A percentile compares a stretch with the other conserved stretches of the same genome.
These are phyloP conservation scores for Fusarium abutilonis DNA, from an alignment of 2,329 filamentous ascomycete genomes.

Conservation along the genomic window DNA sequence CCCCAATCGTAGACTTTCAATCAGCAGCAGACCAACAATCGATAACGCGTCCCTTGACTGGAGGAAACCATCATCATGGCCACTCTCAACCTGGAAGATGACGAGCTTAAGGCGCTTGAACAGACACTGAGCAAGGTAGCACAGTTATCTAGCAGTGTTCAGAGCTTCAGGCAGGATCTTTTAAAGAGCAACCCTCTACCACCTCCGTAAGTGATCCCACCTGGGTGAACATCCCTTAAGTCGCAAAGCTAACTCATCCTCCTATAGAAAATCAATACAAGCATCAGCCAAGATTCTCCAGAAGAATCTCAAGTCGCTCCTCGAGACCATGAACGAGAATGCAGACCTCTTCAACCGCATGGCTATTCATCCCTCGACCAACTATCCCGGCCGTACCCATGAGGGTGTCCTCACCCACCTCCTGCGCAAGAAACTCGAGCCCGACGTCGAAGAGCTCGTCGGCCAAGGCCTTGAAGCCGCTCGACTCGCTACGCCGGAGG, in stretches of 20 bases:
- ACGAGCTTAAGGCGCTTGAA: conserved; percentile 75
- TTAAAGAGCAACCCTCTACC: conserved; percentile 72
- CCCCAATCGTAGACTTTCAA: neutral
- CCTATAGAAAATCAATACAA: conserved; percentile 72
- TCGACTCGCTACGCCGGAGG: conserved; percentile 55
- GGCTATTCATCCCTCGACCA: conserved; percentile 79
- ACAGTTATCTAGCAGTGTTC: conserved; percentile 75
- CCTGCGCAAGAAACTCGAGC: conserved; percentile 85
- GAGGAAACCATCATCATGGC: conserved; percentile 46
- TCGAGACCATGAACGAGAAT: conserved; percentile 72
- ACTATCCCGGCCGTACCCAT: conserved; percentile 76
- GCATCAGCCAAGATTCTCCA: conserved; percentile 77
- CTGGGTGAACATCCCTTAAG: neutral
- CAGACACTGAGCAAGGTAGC: conserved; percentile 73
- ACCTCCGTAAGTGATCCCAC: conserved; percentile 61
- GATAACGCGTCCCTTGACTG: neutral
- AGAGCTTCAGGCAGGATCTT: conserved; percentile 69
- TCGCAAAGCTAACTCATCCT: conserved; percentile 14
- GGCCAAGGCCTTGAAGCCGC: conserved; percentile 67
- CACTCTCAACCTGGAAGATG: conserved; percentile 62
- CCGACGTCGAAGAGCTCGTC: conserved; percentile 78
- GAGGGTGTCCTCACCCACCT: conserved; percentile 73
- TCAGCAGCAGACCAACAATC: neutral
- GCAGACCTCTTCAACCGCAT: conserved; percentile 73
- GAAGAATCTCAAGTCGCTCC: conserved; percentile 73